Base-by-base conservation (phyloP, 2,329 filamentous ascomycete species). In the Elsinoe perseae region DNA sequence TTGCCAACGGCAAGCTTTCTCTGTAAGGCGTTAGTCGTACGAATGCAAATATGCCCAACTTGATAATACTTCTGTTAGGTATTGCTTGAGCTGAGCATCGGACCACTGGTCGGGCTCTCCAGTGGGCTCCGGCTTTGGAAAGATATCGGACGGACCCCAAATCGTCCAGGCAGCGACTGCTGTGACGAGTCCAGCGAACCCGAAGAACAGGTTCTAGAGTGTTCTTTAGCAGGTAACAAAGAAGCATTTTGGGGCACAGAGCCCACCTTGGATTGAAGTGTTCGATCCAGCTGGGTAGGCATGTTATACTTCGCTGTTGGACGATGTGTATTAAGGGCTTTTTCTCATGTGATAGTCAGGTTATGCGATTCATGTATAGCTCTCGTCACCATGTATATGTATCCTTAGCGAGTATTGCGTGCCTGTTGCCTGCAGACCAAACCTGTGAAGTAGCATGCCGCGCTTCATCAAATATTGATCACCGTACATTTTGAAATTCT, bases 121-220 rank as follows among this genome's bases (percentile, higher is more conserved):
- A 57, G 64, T 61, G 43, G 54, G 21, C 44, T 43, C 46, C 36
- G 83, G 76, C 2, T 80, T 71, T 0, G 91, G 91, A 65, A 96
- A 95, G 65, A 96, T 80, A 61, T 92, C 89, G 54, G 82, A 79
- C 16, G 59, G 53, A 57, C 89, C 89, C 84, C 87, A 95, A 64
- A 96, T 92, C 16, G 82, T 80, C 85, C 87, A 95, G 40, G 82
- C 83, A 14, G 89, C 86, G 1, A 86, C 89, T 1, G 87, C 89
- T 5, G 87, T 87, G 12, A 96, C 80, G 54, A 95, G 79, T 8
- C 87, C 88, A 3, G 86, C 84, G 68, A 96, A 96, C 16, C 84
- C 88, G 84, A 73, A 56, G 64, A 65, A 69, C 50, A 69, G 59
- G 56, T 69, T 70, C 66, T 69, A 54, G 38, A 36, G n/a, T 14